These are phyloP conservation scores for Boechera divaricarpa DNA, from an alignment of 345 rosid genomes.

Conservation along the genomic window DNA sequence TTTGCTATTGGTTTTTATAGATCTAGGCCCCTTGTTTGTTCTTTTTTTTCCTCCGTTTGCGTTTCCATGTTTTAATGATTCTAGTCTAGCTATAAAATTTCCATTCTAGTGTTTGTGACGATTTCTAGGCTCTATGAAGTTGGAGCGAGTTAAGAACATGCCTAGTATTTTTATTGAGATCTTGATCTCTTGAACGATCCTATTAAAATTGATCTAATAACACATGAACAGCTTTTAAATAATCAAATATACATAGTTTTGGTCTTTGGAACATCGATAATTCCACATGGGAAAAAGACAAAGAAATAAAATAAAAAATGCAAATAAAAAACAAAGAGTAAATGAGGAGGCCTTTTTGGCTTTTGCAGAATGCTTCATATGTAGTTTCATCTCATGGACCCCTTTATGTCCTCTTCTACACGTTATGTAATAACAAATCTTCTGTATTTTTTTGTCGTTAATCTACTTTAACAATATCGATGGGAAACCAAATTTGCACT, in stretches of 20 bases:
- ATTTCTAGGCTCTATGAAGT: background rate
- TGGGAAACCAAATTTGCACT: constrained; percentile 42
- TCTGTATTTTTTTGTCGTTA: constrained; percentile 30
- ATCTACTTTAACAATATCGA: constrained; percentile 18
- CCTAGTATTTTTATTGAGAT: constrained; percentile 6
- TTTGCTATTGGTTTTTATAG: background rate
- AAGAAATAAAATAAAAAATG: background rate
- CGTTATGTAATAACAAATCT: constrained; percentile 31
- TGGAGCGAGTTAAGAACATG: constrained; percentile 31
- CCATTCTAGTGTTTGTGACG: background rate
- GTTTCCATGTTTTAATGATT: background rate
- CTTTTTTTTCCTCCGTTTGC: background rate
- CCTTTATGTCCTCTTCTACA: constrained; percentile 37
- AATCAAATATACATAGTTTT: constrained; percentile 1
- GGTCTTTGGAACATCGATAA: constrained; percentile 14
- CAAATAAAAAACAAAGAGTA: constrained; percentile 11
- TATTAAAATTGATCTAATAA: constrained; percentile 5
- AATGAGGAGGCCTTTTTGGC: constrained; percentile 20
- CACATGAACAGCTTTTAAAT: constrained; percentile 13
- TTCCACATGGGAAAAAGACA: constrained; percentile 41
- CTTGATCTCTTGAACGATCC: constrained; percentile 25
- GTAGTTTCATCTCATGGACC: constrained; percentile 43
- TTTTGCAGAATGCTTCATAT: constrained; percentile 33
- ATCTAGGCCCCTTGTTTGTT: background rate
- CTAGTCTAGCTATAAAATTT: background rate